Evolutionary conservation across 2,329 filamentous ascomycete genomes (phyloP), one percentile per base, ranked within the genome.

Genomic region (Cordyceps fumosorosea): DNA sequence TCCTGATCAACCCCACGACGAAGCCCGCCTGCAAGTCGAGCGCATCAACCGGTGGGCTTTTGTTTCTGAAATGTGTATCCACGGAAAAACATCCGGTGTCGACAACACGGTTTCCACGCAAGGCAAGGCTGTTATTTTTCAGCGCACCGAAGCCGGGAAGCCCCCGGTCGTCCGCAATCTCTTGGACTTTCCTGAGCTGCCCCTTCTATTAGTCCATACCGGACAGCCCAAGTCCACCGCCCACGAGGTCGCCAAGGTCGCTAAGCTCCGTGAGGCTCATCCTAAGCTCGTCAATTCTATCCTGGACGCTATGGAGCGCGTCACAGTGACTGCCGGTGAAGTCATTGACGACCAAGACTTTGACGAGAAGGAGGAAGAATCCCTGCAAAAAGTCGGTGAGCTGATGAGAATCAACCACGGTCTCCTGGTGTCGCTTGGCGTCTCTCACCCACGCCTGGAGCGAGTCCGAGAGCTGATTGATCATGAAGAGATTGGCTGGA

Each of bases 11-110:
- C 91, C 92, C 4, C 77, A 86, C 0, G 87, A 91, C 60, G 95
- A 99, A 76, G 91, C 91, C n/a, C 87, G 90, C 64, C 76, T 92
- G 50, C 93, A 99, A 73, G 84, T 98, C 34, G 93, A 98, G 77
- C 87, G 93, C 66, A 97, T 99, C 77, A 99, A 99, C 75, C 85
- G 90, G 65, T 99, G 96, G 95, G 93, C 95, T 0, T 98, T 97
- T 74, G 95, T 99, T 0, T 89, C 89, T 26, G 95, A 99, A 74
- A 89, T 98, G 86, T 95, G 92, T 76, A 97, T 98, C 65, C 95
- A 99, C 72, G 95, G 93, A 44, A 98, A 96, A 71, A 95, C 95
- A 0, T 96, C 91, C 0, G 95, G 95, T 0, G 91, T 99, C 50
- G 95, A 99, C 76, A 99, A 99, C 75, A 99, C 95, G 3, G 93